Evolutionary conservation across 2,329 filamentous ascomycete genomes (phyloP), one percentile per base, ranked within the genome.

Genomic region (Juglanconis juglandina): DNA sequence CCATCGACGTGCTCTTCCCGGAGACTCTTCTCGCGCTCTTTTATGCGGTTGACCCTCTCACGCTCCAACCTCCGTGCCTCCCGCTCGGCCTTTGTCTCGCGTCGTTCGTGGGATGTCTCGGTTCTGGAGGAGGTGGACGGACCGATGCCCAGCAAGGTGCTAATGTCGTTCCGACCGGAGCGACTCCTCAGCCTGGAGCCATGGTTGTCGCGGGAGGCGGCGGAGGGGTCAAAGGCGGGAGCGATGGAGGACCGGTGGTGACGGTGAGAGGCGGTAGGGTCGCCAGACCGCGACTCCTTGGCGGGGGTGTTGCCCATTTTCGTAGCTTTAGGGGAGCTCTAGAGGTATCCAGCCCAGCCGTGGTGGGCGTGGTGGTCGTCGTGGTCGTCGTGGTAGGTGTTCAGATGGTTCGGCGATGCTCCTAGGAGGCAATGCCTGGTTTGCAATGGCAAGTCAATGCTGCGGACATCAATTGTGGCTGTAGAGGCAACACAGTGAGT

Each of bases 1-100:
- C 95, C 95, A 74, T 99, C 95, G 3, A 98, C 90, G 72, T 93
- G 87, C 72, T 99, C 95, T 68, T 97, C 93, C 65, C 82, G 87
- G 77, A 98, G 87, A 70, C 95, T 99, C 66, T 90, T 84, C 73
- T 96, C 93, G 52, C 95, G 86, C 73, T 99, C 95, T 72, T 92
- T 92, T 48, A 89, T 76, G 60, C 95, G 83, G 42, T 85, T 81
- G 14, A 83, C 79, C 50, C 91, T 87, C 73, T 98, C 94, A 69
- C 87, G 89, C 73, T 97, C 94, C 58, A 92, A 77, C 64, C 88
- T 90, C 64, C 94, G 84, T 24, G 92, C 92, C 72, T 99, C 95
- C 47, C 92, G 85, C 76, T 98, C 95, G 67, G 94, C 91, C 71
- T 89, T 93, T 7, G 92, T 97, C 76, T 98, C 94, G 61, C 91